Evolutionary conservation across 2,329 filamentous ascomycete species (phyloP), one percentile per base, ranked within the genome.

Genomic region (Penicillium sclerotigenum): DNA sequence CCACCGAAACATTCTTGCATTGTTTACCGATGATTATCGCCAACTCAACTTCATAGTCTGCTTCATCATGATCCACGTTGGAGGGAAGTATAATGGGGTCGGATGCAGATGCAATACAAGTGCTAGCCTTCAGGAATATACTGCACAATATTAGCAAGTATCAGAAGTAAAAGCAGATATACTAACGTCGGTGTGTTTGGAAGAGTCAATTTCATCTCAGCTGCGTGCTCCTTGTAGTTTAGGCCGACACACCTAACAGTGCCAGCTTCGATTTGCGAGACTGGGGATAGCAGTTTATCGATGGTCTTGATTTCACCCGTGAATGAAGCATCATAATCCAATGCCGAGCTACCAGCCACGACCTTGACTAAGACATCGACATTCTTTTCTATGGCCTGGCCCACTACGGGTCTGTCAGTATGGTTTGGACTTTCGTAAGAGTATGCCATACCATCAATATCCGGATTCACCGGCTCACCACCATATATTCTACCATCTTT

Each of bases 151-250:
- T 59, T 5, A 59, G 48, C 31, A 40, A 34, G 2, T 14, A 9
- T 20, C 3, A n/a, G 29, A 8, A n/a, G 13, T 2, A 6, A 8
- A 24, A 7, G 20, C 11, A 26, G 18, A 14, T 28, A 26, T 26
- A 52, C 48, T 46, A 7, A 59, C 56, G 56, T 59, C 20, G 56
- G 56, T 4, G 43, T 59, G 14, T 43, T 53, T 31, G 56, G 56
- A 26, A 59, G 43, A 42, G 52, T 20, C 33, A 59, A 18, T 26
- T 59, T 59, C 56, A 59, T 59, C 43, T 59, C 56, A 6, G 56
- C 56, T 11, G 56, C 56, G 33, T 59, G 56, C 26, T 59, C 56
- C 14, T 59, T 59, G 34, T 59, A 59, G 31, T 59, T 59, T 33
- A 59, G 43, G 26, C 56, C 56, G 22, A 59, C 42, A 22, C 56